Conservation (phyloP, 2,329 filamentous ascomycete genomes). For the Nothophoma quercina region DNA sequence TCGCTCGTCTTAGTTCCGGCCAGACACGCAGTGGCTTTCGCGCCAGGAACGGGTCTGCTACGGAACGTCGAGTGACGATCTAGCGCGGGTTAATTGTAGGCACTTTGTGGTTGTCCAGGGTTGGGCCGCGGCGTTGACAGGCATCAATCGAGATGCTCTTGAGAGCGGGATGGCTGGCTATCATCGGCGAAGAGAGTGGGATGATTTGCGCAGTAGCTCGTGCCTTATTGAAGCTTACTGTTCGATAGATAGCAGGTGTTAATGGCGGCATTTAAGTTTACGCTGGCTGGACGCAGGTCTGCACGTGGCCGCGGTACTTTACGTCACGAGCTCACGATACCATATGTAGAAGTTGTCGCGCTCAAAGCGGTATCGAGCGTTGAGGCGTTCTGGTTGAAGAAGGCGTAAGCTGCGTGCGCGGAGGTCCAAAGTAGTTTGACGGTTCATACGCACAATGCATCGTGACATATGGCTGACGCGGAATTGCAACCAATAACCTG, state of each 20-base stretch:
- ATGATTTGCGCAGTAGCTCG: slow-evolving; percentile 1
- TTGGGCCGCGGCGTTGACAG: slow-evolving; percentile 6
- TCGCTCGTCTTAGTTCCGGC: slow-evolving; percentile 8
- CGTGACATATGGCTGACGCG: neutral
- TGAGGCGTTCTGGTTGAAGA: neutral
- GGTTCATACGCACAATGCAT: neutral
- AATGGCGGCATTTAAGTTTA: slow-evolving; percentile 3
- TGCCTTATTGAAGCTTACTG: neutral
- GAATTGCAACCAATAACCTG: neutral
- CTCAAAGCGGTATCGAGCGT: neutral
- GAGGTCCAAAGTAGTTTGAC: neutral
- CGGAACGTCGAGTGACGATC: slow-evolving; percentile 1
- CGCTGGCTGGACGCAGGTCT: neutral
- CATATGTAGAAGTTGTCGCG: neutral
- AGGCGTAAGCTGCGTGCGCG: neutral
- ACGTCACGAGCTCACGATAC: neutral
- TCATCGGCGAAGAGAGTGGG: neutral
- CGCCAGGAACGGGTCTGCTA: slow-evolving; percentile 12
- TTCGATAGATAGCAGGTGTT: neutral
- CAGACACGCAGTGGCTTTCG: slow-evolving; percentile 11
- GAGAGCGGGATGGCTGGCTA: neutral
- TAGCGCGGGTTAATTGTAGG: neutral
- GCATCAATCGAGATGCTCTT: neutral
- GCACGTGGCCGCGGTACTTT: slow-evolving; percentile 1
- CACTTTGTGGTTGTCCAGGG: neutral